phyloP scores from a whole-genome alignment of 192 early-diverging fungal species.

The Coemansia sp. region DNA sequence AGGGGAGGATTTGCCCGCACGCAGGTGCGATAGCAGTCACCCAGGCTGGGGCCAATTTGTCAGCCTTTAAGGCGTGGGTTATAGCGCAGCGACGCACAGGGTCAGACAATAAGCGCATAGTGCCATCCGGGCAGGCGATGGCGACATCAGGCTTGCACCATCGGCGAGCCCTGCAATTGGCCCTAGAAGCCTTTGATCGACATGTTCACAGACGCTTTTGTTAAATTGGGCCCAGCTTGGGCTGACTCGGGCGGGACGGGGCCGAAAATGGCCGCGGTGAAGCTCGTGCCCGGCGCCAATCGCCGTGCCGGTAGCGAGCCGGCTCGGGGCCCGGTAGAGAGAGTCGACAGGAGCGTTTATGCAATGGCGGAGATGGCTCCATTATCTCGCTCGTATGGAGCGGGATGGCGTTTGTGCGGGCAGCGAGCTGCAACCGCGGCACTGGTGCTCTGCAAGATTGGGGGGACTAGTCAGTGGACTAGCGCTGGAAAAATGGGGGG shows the following conservation, averaged over 20 bases:
- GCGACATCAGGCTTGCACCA: slow-evolving; percentile 44
- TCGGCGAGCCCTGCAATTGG: slow-evolving; percentile 25
- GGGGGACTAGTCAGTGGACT: too few species aligned
- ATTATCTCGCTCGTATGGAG: too few species aligned
- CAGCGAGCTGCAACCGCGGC: background rate
- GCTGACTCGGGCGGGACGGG: background rate
- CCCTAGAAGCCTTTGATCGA: background rate
- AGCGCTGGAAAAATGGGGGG: background rate
- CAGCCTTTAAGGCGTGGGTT: too few species aligned
- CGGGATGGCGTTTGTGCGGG: background rate
- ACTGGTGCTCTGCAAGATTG: background rate
- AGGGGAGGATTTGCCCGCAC: too few species aligned
- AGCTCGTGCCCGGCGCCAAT: too few species aligned
- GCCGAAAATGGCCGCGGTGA: too few species aligned
- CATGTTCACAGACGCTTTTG: background rate
- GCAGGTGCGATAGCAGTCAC: too few species aligned
- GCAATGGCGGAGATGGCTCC: slow-evolving; percentile 31
- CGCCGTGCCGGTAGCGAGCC: too few species aligned
- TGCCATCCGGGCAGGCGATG: slow-evolving; percentile 20
- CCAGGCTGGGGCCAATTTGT: too few species aligned
- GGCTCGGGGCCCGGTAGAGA: too few species aligned
- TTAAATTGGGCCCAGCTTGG: background rate
- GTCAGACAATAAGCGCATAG: background rate
- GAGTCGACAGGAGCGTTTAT: too few species aligned
- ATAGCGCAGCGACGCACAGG: too few species aligned